Evolutionary conservation across 208 protist species (phyloP), one percentile per base, ranked within the genome.

Genomic region (Trypanosoma brucei): DNA sequence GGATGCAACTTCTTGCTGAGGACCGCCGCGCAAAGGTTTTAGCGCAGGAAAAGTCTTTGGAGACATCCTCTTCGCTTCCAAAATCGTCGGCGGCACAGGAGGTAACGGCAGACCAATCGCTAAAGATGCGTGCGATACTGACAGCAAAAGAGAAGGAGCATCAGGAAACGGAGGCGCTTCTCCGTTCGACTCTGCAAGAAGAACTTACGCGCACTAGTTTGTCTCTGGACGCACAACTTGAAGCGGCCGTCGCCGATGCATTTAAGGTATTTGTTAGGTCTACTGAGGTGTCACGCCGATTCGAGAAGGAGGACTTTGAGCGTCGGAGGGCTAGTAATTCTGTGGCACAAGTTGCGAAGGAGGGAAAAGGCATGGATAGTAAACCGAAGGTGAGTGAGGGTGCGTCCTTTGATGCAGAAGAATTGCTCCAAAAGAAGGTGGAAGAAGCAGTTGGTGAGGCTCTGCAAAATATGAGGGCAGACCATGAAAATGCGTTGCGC

Each of bases 241-340:
- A 72, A 11, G 70, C 62, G 59, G 88, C 83, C 8, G 65, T 90
- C n/a, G 78, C 68, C 31, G 62, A 63, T 11, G 87, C 85, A 39
- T 50, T 91, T 37, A 65, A 59, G 13, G 50, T 81, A 13, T 89
- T 85, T 58, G 57, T 68, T 4, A 58, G 59, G 57, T 59, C 62
- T 22, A 68, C 65, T 49, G 75, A 93, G 73, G 61, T 71, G 34
- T 51, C 46, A 31, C 69, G 76, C 6, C 75, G 74, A 22, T 67
- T 81, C 9, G 68, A 79, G 51, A 48, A 76, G 36, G 55, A 66
- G 34, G 81, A 83, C 42, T 63, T 75, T 49, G 74, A 82, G 11
- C 70, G 72, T n/a, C 81, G 88, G 74, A 62, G 68, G n/a, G 52
- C 60, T 0, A 79, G 84, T n/a, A 68, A 86, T 53, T 67, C 64